These are phyloP conservation scores for Candida incommunis DNA, from an alignment of 805 yeast genomes.

Conservation along the genomic window DNA sequence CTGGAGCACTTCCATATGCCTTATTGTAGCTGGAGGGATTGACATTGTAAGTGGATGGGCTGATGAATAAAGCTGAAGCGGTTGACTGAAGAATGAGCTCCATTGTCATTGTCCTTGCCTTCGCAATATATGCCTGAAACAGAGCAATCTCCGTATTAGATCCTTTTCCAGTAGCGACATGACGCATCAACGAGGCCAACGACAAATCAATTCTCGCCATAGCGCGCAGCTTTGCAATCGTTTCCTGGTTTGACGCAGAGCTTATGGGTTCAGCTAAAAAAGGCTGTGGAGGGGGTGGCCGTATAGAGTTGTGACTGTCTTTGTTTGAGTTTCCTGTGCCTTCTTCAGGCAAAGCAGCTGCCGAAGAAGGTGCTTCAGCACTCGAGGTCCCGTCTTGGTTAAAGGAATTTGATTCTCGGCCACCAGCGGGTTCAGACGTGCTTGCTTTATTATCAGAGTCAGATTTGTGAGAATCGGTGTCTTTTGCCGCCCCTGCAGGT, in stretches of 20 bases:
- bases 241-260: slow-evolving; percentile 40
- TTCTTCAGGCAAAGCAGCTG: neutral
- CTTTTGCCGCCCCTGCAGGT: neutral
- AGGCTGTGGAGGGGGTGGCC: neutral
- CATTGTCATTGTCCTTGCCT: slow-evolving; percentile 62
- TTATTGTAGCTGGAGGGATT: neutral
- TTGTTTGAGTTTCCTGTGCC: neutral
- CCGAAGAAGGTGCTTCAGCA: neutral
- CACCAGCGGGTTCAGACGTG: neutral
- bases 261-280: neutral
- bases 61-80: neutral
- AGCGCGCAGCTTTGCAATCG: slow-evolving; percentile 73
- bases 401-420: neutral
- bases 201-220: slow-evolving; percentile 65
- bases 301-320: neutral
- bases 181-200: slow-evolving; percentile 60
- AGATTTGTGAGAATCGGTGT: neutral
- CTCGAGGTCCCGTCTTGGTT: neutral
- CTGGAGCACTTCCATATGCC: neutral
- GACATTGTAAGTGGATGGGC: slow-evolving; percentile 2
- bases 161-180: slow-evolving; percentile 76
- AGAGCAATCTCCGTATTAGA: slow-evolving; percentile 53
- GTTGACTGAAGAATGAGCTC: slow-evolving; percentile 11
- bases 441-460: neutral
- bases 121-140: slow-evolving; percentile 68